A percentile compares a stretch with the other conserved stretches of the same genome.
These are phyloP conservation scores for Ceratocystis smalleyi DNA, from an alignment of 2,329 filamentous ascomycete genomes.

Conservation along the genomic window DNA sequence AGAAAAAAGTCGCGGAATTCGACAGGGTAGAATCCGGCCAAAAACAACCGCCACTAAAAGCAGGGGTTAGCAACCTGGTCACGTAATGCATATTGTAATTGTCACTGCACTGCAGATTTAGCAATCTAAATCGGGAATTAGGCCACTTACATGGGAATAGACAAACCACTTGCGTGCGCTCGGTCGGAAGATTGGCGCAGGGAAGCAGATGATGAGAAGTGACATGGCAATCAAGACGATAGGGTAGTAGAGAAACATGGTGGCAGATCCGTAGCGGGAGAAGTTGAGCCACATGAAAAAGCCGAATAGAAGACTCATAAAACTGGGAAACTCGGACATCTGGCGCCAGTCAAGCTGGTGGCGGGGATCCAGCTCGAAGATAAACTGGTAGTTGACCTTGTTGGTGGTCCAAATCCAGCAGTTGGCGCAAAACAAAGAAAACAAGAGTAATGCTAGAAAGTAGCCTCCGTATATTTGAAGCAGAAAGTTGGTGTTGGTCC, in stretches of 20 bases:
- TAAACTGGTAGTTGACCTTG: constrained; percentile 91
- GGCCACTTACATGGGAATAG: constrained; percentile 60
- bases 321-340: constrained; percentile 69
- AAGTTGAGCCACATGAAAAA: constrained; percentile 86
- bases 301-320: constrained; percentile 64
- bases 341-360: constrained; percentile 82
- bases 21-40: constrained; percentile 79
- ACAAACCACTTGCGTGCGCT: constrained; percentile 71
- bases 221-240: constrained; percentile 61
- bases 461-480: constrained; percentile 88
- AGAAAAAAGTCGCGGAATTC: constrained; percentile 97
- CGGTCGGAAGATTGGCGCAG: constrained; percentile 57
- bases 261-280: constrained; percentile 44
- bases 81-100: neutral
- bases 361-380: constrained; percentile 88
- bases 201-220: constrained; percentile 55
- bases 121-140: neutral
- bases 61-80: constrained; percentile 32
- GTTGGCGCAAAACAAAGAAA: constrained; percentile 70
- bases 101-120: neutral
- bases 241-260: constrained; percentile 73
- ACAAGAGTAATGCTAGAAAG: constrained; percentile 66
- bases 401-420: constrained; percentile 68
- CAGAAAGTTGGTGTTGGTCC: constrained; percentile 47
- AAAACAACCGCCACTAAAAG: constrained; percentile 46